Percentiles rank a stretch among this genome's conserved stretches.
These are phyloP conservation scores for Speleostelium caveatum DNA, from an alignment of 78 protist species.

Conservation along the genomic window DNA sequence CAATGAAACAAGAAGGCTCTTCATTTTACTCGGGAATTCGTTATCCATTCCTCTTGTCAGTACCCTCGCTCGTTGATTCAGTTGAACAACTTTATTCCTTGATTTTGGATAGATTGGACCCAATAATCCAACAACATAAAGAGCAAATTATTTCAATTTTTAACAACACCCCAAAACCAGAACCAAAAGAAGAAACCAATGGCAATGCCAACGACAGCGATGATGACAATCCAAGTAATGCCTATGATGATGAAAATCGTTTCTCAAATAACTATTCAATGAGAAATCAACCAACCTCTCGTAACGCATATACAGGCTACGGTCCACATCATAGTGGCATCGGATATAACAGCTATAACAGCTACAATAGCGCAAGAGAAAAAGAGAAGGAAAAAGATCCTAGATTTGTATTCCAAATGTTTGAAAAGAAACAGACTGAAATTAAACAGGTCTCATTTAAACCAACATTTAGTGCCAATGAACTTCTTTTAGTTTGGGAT, in stretches of 20 bases:
- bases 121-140: not conserved
- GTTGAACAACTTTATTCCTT: not conserved
- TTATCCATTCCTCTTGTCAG: constrained; percentile 18
- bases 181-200: not conserved
- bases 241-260: not conserved
- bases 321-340: not conserved
- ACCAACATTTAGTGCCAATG: not conserved
- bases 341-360: not conserved
- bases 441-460: not conserved
- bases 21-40: not conserved
- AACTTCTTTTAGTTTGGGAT: constrained; percentile 33
- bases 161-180: not conserved
- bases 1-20: constrained; percentile 1
- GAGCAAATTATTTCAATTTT: not conserved
- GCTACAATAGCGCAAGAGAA: not conserved
- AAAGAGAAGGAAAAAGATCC: constrained; percentile 28
- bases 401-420: constrained; percentile 66
- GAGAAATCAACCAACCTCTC: not conserved
- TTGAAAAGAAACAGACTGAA: not conserved
- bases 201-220: not conserved
- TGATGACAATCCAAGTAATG: not conserved
- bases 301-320: not conserved
- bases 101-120: not conserved
- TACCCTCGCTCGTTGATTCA: not conserved
- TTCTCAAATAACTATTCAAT: no score